Conservation (phyloP, 345 rosid species). For the Populus davidiana region DNA sequence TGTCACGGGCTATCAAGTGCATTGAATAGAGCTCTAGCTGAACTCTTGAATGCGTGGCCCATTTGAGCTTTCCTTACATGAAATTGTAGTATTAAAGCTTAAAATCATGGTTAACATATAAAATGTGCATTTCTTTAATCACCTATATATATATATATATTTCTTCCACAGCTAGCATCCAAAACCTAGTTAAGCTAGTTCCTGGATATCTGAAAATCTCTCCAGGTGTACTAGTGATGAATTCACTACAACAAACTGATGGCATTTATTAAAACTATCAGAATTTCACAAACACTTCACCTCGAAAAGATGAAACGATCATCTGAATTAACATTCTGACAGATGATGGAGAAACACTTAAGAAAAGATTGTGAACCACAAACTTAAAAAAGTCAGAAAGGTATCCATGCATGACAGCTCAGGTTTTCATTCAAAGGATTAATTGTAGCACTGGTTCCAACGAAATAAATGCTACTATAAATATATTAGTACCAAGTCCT, state of each 20-base stretch:
- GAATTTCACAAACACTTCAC: neutral
- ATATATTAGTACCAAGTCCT: neutral
- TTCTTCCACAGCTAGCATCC: neutral
- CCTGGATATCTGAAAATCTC: neutral
- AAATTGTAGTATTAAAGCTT: neutral
- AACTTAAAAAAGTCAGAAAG: neutral
- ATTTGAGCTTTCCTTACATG: conserved; percentile 1
- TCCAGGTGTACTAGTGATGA: neutral
- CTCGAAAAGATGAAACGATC: neutral
- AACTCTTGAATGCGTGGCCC: neutral
- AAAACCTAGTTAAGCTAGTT: neutral
- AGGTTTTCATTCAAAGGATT: neutral
- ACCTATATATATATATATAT: neutral
- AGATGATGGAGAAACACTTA: neutral
- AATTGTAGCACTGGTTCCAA: neutral
- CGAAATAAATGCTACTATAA: neutral
- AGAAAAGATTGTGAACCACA: neutral
- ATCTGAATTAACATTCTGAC: neutral
- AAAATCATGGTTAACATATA: neutral
- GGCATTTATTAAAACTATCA: neutral
- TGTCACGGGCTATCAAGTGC: neutral
- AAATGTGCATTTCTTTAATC: neutral
- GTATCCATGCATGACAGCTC: neutral
- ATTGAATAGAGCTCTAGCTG: neutral
- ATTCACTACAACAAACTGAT: neutral